A percentile compares a stretch with the other conserved stretches of the same genome.
phyloP scores from a whole-genome alignment of 2,329 filamentous ascomycete species.

The Dothidotthia symphoricarpi region DNA sequence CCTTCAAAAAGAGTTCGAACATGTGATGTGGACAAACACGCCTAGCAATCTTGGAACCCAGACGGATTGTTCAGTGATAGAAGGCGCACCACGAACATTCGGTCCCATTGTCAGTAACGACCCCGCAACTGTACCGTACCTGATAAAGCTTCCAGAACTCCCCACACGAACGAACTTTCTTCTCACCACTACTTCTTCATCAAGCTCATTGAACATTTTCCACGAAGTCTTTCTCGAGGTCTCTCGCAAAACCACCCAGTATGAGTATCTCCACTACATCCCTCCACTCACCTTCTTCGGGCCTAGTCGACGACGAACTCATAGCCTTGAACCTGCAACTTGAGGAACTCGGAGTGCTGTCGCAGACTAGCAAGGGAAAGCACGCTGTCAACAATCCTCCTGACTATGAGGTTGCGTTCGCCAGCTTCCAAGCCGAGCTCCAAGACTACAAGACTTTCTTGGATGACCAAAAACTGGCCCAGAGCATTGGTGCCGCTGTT shows the following conservation, averaged over 20 bases:
- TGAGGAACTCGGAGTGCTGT: constrained; percentile 16
- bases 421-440: constrained; percentile 17
- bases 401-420: constrained; percentile 19
- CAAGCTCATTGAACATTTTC: not conserved
- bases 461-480: constrained; percentile 19
- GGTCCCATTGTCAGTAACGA: no score
- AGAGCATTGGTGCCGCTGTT: constrained; percentile 25
- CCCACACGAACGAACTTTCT: no score
- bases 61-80: no score
- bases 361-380: constrained; percentile 19
- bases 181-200: not conserved
- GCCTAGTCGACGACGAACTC: constrained; percentile 22
- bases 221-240: not conserved
- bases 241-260: not conserved
- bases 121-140: no score
- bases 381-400: constrained; percentile 12
- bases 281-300: constrained; percentile 4
- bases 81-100: no score
- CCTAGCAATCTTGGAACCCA: no score
- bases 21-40: no score
- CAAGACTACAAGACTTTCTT: constrained; percentile 12
- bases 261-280: not conserved
- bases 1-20: no score
- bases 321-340: constrained; percentile 26
- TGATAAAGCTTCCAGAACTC: no score